A percentile compares a stretch with the other conserved stretches of the same genome.
phyloP scores from a whole-genome alignment of 2,329 filamentous ascomycete genomes.

The Beauveria asiatica region DNA sequence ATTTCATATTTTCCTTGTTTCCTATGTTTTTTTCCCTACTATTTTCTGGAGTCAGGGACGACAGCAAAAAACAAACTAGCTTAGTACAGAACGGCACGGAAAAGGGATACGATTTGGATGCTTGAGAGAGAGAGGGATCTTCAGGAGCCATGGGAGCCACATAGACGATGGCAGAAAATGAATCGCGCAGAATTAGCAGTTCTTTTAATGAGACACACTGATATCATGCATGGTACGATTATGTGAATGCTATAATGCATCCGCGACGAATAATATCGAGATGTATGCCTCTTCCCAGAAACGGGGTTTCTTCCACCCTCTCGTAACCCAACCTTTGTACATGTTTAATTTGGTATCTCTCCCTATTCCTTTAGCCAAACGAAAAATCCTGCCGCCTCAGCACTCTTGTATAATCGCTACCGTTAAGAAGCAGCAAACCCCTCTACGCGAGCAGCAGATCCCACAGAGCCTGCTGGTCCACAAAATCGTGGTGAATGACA shows the following conservation, averaged over 20 bases:
- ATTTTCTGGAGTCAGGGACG: too few relatives aligned
- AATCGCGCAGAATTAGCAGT: background rate
- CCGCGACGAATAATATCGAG: background rate
- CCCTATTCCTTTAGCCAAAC: background rate
- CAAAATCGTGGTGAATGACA: constrained; percentile 72
- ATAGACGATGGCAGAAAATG: background rate
- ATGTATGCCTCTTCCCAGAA: background rate
- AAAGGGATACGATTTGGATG: background rate
- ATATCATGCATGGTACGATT: too few relatives aligned
- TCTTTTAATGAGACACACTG: background rate
- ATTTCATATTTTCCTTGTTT: background rate
- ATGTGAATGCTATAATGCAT: background rate
- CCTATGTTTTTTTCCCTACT: background rate
- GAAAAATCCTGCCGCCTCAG: background rate
- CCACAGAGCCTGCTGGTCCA: constrained; percentile 66
- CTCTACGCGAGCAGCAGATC: constrained; percentile 39
- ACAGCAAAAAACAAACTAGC: too few relatives aligned
- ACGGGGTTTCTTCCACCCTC: background rate
- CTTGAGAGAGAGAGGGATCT: background rate
- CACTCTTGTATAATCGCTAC: background rate
- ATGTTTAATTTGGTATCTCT: background rate
- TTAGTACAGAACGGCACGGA: too few relatives aligned
- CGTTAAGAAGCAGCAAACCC: background rate
- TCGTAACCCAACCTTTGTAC: background rate
- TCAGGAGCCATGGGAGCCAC: background rate